Base-by-base conservation (phyloP, 306 rosid species). In the Medicago ruthenica region DNA sequence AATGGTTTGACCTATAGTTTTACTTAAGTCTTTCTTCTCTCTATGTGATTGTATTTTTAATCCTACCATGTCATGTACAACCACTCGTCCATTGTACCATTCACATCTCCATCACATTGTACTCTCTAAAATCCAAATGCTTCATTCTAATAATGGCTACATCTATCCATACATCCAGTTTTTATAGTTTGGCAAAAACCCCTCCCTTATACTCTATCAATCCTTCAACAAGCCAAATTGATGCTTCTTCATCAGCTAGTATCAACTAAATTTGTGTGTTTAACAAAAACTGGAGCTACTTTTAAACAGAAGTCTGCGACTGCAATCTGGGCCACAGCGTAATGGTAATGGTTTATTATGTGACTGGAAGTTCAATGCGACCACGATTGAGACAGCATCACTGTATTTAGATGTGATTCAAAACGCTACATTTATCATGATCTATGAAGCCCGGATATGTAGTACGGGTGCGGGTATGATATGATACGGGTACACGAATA, bases 161-260 rank as follows among this genome's bases (percentile, higher is more conserved):
- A 8, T 15, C 9, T 61, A 62, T 34, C 21, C 20, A 54, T 27
- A 40, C 61, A 54, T 66, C 58, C 0, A 21, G n/a, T 17, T 67
- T 76, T 11, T 40, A 66, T 22, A 51, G 66, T 9, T 39, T 9
- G 13, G 55, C 57, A 66, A 71, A 16, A 13, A 34, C 31, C 7
- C 17, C n/a, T n/a, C 64, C 50, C 36, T 20, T 47, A 42, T 60
- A 45, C 24, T 44, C 27, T 37, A 40, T 11, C 59, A 39, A 48
- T 47, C 66, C 22, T 62, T 65, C 63, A 42, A 34, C 47, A 22
- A 65, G 27, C 79, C 64, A 64, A 65, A 54, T 27, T 53, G 18
- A 76, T 50, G 57, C 81, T 76, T 50, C 76, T 63, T 63, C 48
- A 24, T 57, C 62, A 66, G 62, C 59, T 36, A 62, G 53, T 68